These are phyloP conservation scores for Hymenoscyphus salicellus DNA, from an alignment of 2,329 filamentous ascomycete genomes.

Conservation along the genomic window DNA sequence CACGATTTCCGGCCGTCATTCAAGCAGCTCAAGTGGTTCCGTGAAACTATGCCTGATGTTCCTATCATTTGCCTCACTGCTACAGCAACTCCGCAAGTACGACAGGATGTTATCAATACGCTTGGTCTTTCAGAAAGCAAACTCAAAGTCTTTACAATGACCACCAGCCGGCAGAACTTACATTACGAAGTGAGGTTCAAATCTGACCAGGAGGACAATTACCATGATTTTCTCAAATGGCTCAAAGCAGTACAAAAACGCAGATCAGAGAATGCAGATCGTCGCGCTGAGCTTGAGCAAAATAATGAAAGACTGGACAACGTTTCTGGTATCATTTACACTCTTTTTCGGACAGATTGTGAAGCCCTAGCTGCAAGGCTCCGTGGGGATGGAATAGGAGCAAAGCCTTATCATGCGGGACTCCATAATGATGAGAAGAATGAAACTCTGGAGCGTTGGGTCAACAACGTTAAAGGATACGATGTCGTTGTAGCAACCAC, in stretches of 20 bases:
- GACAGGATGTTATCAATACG: slow-evolving; percentile 76
- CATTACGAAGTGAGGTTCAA: slow-evolving; percentile 89
- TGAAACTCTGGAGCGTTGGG: slow-evolving; percentile 68
- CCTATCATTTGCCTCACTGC: slow-evolving; percentile 92
- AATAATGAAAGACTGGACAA: slow-evolving; percentile 56
- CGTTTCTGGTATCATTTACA: slow-evolving; percentile 78
- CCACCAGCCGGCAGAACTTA: slow-evolving; percentile 78
- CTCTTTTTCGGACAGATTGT: slow-evolving; percentile 70
- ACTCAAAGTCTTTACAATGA: slow-evolving; percentile 75
- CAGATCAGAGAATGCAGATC: slow-evolving; percentile 54
- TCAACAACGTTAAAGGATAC: slow-evolving; percentile 70
- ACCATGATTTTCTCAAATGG: slow-evolving; percentile 73
- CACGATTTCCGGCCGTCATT: slow-evolving; percentile 96
- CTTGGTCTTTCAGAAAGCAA: slow-evolving; percentile 64
- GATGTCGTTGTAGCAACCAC: slow-evolving; percentile 94
- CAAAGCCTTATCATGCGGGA: slow-evolving; percentile 70
- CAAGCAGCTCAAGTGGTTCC: slow-evolving; percentile 82
- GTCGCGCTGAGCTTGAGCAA: slow-evolving; percentile 56
- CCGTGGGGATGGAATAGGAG: slow-evolving; percentile 66
- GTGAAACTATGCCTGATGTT: slow-evolving; percentile 74
- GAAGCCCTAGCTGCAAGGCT: slow-evolving; percentile 66
- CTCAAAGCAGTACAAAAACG: slow-evolving; percentile 69
- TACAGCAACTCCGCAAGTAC: slow-evolving; percentile 78
- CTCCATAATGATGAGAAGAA: slow-evolving; percentile 67
- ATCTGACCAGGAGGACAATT: slow-evolving; percentile 68